Conservation (phyloP, 2,329 filamentous ascomycete genomes). For the Thermothelomyces thermophilus region DNA sequence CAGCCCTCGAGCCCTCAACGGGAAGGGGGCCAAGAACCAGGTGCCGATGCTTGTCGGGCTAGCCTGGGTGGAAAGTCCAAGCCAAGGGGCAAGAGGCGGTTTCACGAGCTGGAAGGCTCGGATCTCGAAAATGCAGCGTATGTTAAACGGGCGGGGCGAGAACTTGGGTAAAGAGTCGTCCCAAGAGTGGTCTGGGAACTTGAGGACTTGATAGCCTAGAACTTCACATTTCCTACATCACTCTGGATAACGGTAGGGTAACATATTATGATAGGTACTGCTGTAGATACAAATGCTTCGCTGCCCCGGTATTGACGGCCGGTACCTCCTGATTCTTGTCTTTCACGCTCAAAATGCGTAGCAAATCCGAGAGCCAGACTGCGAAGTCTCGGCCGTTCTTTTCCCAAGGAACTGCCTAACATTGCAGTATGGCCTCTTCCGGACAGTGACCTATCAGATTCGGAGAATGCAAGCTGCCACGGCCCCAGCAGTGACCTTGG, state of each 20-base stretch:
- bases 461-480: conserved; percentile 10
- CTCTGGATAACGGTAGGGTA: too few relatives aligned
- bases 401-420: conserved; percentile 3
- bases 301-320: conserved; percentile 6
- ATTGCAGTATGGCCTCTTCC: conserved; percentile 10
- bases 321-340: conserved; percentile 9
- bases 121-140: not conserved
- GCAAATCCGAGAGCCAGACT: conserved; percentile 3
- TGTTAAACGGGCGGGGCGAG: conserved; percentile 1
- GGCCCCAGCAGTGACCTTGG: conserved; percentile 6
- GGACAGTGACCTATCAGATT: conserved; percentile 12
- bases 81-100: conserved; percentile 2
- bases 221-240: too few relatives aligned
- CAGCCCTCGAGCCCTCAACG: not conserved
- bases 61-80: conserved; percentile 2
- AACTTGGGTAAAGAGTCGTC: conserved; percentile 4
- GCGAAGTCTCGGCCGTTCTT: conserved; percentile 1
- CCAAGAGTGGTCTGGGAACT: too few relatives aligned
- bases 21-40: conserved; percentile 1
- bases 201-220: too few relatives aligned
- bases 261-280: not conserved
- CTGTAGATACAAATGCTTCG: conserved; percentile 10
- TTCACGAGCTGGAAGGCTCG: not conserved
- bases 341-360: conserved; percentile 6
- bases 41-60: not conserved